Base-by-base conservation (phyloP, 768 basidiomycete genomes). In the Tricholoma sp. region DNA sequence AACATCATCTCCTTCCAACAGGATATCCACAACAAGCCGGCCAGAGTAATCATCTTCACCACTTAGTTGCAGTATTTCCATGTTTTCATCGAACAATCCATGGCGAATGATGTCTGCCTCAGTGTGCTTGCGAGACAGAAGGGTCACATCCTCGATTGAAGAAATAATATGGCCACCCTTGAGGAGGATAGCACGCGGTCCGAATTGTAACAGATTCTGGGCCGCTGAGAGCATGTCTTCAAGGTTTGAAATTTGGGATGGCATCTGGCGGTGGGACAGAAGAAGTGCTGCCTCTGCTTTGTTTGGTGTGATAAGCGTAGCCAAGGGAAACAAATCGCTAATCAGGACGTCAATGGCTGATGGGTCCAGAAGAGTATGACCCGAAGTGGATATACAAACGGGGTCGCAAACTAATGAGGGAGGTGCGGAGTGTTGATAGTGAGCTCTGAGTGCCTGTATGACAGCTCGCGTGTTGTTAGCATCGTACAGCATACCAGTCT, bases 311-410 rank as follows among this genome's bases (percentile, higher is more conserved):
- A 98, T 76, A 41, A 94, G 67, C 0, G 79, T 74, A 0, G 88
- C 76, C 16, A 89, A 71, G 0, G 92, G 91, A 50, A 95, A 80
- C 1, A 96, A 70, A n/a, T 85, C 78, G 0, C 71, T 56, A 6
- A 83, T 76, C 59, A 97, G 63, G 2, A 78, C 75, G 7, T 77
- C 68, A 55, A 94, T 65, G 0, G 94, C 92, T 10, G 83, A 79
- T 14, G 79, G 71, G 5, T 85, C 77, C 8, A 97, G 77, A 1
- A 98, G 78, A 6, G 78, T 82, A 65, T 94, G 90, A 2, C 93
- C 93, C 0, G 91, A 92, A 0, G 94, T 96, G 3, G 91, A 92
- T 1, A 96, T 89, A 65, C 86, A 93, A 9, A 98, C 94, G 0
- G 94, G 94, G 66, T 98, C 94, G 59, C 91, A 83, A 24, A 96